These are phyloP conservation scores for Clitopilus hobsonii DNA, from an alignment of 768 basidiomycete species.

Conservation along the genomic window DNA sequence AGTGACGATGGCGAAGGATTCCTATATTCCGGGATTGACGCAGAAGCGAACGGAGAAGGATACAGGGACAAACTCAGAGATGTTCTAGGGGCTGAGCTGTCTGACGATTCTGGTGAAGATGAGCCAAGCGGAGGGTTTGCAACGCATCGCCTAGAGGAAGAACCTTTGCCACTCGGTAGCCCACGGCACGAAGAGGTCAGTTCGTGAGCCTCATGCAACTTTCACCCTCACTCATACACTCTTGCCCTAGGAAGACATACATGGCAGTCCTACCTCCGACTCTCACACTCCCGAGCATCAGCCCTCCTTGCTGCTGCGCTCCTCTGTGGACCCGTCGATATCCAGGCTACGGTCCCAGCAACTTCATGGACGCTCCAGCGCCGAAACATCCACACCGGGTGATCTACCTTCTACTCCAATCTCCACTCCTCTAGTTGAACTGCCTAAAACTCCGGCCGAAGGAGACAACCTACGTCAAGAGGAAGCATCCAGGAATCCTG, in stretches of 20 bases:
- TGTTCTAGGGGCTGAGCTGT: constrained; percentile 61
- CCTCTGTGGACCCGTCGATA: neutral
- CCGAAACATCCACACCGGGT: neutral
- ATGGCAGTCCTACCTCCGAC: neutral
- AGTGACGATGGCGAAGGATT: constrained; percentile 62
- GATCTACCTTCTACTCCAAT: neutral
- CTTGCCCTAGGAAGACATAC: neutral
- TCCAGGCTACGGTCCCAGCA: neutral
- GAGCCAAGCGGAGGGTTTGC: constrained; percentile 24
- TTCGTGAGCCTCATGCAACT: constrained; percentile 20
- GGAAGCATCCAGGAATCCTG: neutral
- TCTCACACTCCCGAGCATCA: neutral
- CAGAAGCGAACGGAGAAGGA: constrained; percentile 37
- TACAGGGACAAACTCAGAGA: constrained; percentile 71
- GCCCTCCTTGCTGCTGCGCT: neutral
- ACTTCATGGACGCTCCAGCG: neutral
- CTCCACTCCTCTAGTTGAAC: too few relatives aligned
- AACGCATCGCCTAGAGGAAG: neutral
- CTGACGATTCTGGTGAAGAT: constrained; percentile 32
- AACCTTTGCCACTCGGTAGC: neutral
- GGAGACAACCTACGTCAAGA: too few relatives aligned
- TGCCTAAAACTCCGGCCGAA: too few relatives aligned
- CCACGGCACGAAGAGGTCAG: neutral
- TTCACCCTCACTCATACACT: constrained; percentile 23
- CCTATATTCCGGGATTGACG: constrained; percentile 70